phyloP scores from a whole-genome alignment of 2,329 filamentous ascomycete species.

The Aspergillus ochraceoroseus region DNA sequence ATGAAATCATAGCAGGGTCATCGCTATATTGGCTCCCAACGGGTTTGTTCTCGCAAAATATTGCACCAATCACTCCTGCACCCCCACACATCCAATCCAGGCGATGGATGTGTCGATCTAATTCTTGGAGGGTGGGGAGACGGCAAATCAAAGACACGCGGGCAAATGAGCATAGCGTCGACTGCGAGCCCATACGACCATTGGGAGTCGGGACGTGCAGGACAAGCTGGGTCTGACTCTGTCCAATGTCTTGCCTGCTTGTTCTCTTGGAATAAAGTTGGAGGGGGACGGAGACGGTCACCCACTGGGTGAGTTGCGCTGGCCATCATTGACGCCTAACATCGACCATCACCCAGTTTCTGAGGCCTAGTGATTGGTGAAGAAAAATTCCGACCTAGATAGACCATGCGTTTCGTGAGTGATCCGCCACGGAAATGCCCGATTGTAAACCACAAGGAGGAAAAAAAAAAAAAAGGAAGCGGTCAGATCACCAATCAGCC shows the following conservation, averaged over 20 bases:
- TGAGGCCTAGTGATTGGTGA: conserved; percentile 25
- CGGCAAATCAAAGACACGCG: neutral
- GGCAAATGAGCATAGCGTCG: conserved; percentile 2
- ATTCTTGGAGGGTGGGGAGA: conserved; percentile 4
- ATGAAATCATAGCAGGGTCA: conserved; percentile 14
- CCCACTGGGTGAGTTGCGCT: conserved; percentile 12
- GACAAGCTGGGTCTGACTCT: conserved; percentile 5
- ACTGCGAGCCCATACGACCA: neutral
- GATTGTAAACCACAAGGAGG: conserved; percentile 16
- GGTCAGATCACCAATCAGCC: conserved; percentile 16
- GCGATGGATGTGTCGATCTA: conserved; percentile 28
- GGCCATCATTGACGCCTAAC: conserved; percentile 24
- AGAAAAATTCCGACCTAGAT: conserved; percentile 29
- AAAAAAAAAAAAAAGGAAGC: conserved; percentile 10
- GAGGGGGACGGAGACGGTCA: conserved; percentile 5
- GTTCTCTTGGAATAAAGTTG: conserved; percentile 5
- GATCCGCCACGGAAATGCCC: conserved; percentile 36
- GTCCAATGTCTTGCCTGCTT: conserved; percentile 10
- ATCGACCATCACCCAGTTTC: conserved; percentile 14
- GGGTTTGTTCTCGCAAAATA: conserved; percentile 26
- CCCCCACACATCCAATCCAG: conserved; percentile 22
- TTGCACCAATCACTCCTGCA: conserved; percentile 25
- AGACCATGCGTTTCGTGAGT: conserved; percentile 20
- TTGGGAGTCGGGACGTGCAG: neutral
- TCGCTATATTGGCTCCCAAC: conserved; percentile 16